These are phyloP conservation scores for Calonectria pteridis DNA, from an alignment of 2,329 filamentous ascomycete genomes.

Conservation along the genomic window DNA sequence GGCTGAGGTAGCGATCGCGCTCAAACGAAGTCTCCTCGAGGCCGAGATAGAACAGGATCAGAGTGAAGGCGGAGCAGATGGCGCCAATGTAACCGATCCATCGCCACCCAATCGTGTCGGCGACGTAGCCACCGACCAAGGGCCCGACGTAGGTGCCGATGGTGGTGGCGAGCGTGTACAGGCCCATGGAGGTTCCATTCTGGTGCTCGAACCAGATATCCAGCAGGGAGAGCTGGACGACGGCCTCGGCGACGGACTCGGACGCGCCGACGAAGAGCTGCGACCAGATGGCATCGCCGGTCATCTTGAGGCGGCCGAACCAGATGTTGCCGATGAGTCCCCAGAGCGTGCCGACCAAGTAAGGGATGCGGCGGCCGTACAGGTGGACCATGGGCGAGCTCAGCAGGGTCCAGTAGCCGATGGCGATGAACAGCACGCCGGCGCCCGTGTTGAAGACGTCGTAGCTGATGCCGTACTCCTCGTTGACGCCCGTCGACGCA, in stretches of 20 bases:
- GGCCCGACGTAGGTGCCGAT: slow-evolving; percentile 69
- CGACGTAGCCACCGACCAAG: slow-evolving; percentile 64
- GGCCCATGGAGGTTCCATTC: slow-evolving; percentile 64
- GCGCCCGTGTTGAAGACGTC: slow-evolving; percentile 67
- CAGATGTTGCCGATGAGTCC: slow-evolving; percentile 65
- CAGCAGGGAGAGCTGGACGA: slow-evolving; percentile 68
- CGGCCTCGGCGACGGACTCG: slow-evolving; percentile 67
- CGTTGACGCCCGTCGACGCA: slow-evolving; percentile 62
- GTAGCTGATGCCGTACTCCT: slow-evolving; percentile 63
- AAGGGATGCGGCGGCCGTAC: slow-evolving; percentile 67
- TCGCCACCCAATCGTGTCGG: slow-evolving; percentile 63
- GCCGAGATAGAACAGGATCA: slow-evolving; percentile 63
- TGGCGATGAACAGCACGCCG: slow-evolving; percentile 66
- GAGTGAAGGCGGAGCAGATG: slow-evolving; percentile 61
- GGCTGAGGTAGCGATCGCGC: slow-evolving; percentile 53
- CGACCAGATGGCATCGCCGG: slow-evolving; percentile 63
- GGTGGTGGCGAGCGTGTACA: slow-evolving; percentile 68
- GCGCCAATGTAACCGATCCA: slow-evolving; percentile 66
- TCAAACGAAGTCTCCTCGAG: slow-evolving; percentile 66
- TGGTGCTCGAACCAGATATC: slow-evolving; percentile 71
- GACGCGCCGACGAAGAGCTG: slow-evolving; percentile 70
- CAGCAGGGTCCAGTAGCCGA: slow-evolving; percentile 67
- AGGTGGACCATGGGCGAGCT: slow-evolving; percentile 65
- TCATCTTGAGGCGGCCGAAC: slow-evolving; percentile 60
- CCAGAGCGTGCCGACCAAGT: slow-evolving; percentile 63